Base-by-base conservation (phyloP, 768 basidiomycete species). In the Leucocoprinus birnbaumii region DNA sequence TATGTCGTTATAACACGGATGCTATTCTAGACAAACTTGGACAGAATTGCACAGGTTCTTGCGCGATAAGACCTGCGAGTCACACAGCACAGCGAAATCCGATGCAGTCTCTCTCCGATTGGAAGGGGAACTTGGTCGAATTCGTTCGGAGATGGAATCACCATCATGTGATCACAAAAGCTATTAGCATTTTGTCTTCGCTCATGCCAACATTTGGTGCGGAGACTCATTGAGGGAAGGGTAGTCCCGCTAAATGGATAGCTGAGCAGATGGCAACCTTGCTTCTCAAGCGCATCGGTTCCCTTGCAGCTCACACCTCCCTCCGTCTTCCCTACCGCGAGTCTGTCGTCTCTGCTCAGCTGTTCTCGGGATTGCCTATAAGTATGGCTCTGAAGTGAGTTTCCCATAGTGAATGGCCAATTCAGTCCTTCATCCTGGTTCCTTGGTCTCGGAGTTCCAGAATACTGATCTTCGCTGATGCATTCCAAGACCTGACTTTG, bases 401-500 rank as follows among this genome's bases (percentile, higher is more conserved):
- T 45, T 34, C 48, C 19, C 48, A 45, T 46, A 40, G 22, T 27
- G 42, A 14, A 16, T 43, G 42, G 47, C 14, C 38, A 48, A 48
- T 43, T 11, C 31, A 47, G 24, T 55, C 16, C 16, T 26, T 16
- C 11, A 21, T 41, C 31, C 5, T 21, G 13, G 45, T 27, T 19
- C 24, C 44, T 54, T 25, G 25, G 21, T 13, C n/a, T 25, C 18
- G 11, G 18, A 16, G 22, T 10, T 47, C 16, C 8, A 34, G 24
- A 8, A 41, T 22, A 37, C 53, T 54, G 46, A 54, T 48, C 31
- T 31, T 11, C 31, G 24, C 25, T 24, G 47, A 25, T 26, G 41
- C 24, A 16, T 22, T 31, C 25, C 21, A 48, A 77, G 77, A 52
- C 73, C 75, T n/a, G 73, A 76, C 62, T 76, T 78, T 58, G 77